Conservation (phyloP, 139 green algal species). For the Micromonas commoda region DNA sequence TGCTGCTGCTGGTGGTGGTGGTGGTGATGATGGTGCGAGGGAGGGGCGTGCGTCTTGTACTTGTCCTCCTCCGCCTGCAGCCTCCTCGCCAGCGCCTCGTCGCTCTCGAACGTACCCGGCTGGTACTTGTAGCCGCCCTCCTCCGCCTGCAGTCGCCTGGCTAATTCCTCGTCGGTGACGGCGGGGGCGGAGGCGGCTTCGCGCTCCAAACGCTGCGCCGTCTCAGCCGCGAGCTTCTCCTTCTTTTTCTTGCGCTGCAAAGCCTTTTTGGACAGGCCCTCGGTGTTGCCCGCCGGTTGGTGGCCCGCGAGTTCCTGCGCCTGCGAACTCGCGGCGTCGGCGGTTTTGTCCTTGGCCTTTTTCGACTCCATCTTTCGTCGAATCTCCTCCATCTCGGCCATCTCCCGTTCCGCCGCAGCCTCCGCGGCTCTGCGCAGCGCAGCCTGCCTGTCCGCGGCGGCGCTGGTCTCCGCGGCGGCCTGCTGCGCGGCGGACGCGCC, state of each 20-base stretch:
- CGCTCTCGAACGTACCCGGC: too few species aligned
- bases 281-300: too few species aligned
- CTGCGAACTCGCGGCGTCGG: not conserved
- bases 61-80: not conserved
- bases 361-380: not conserved
- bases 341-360: not conserved
- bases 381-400: constrained; percentile 15
- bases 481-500: not conserved
- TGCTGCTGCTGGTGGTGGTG: not conserved
- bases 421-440: constrained; percentile 1
- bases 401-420: constrained; percentile 14
- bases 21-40: too few species aligned
- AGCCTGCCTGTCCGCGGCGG: not conserved
- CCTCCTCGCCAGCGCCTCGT: not conserved
- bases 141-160: constrained; percentile 12
- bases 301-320: not conserved
- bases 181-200: too few species aligned
- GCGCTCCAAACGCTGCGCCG: too few species aligned
- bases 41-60: not conserved
- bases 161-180: constrained; percentile 3
- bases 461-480: not conserved
- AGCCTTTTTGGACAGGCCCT: constrained; percentile 14
- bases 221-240: not conserved
- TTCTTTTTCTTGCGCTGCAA: constrained; percentile 23
- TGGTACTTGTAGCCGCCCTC: not conserved